Evolutionary conservation across 257 asterid species (phyloP).

Genomic region (Primulina eburnea): DNA sequence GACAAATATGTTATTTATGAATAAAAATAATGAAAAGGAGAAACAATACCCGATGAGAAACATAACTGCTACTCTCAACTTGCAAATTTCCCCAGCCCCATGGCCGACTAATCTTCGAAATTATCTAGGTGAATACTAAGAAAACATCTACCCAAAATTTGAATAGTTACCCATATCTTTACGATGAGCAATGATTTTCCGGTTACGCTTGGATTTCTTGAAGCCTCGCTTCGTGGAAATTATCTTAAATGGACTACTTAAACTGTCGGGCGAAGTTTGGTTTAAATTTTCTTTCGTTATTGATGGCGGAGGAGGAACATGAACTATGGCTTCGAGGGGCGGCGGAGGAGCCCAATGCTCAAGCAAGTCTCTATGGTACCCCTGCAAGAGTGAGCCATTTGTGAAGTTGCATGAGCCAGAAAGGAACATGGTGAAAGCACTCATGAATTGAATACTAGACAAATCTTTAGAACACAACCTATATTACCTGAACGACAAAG

Average conservation of each 20-base stretch:
- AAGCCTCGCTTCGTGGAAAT: conserved; percentile 13
- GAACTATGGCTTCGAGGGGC: not conserved
- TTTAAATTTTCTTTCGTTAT: not conserved
- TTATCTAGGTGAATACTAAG: conserved; percentile 18
- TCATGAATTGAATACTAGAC: not conserved
- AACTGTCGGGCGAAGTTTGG: not conserved
- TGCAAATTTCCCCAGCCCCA: conserved; percentile 35
- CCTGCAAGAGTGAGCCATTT: conserved; percentile 25
- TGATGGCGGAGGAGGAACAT: not conserved
- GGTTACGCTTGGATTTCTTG: not conserved
- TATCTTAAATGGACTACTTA: not conserved
- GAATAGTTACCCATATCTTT: not conserved
- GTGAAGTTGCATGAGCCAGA: not conserved
- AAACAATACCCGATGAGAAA: conserved; percentile 13
- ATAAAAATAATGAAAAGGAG: not conserved
- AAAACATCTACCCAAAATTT: conserved; percentile 10
- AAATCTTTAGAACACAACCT: not conserved
- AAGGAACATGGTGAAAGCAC: not conserved
- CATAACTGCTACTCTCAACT: conserved; percentile 35
- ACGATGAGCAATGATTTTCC: not conserved
- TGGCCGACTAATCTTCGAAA: conserved; percentile 4
- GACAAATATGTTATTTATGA: conserved; percentile 23
- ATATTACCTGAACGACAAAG: conserved; percentile 49
- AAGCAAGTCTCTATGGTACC: conserved; percentile 47
- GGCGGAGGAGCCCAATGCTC: conserved; percentile 26